These are phyloP conservation scores for Hymenoscyphus fructigenus DNA, from an alignment of 2,329 filamentous ascomycete species.

Conservation along the genomic window DNA sequence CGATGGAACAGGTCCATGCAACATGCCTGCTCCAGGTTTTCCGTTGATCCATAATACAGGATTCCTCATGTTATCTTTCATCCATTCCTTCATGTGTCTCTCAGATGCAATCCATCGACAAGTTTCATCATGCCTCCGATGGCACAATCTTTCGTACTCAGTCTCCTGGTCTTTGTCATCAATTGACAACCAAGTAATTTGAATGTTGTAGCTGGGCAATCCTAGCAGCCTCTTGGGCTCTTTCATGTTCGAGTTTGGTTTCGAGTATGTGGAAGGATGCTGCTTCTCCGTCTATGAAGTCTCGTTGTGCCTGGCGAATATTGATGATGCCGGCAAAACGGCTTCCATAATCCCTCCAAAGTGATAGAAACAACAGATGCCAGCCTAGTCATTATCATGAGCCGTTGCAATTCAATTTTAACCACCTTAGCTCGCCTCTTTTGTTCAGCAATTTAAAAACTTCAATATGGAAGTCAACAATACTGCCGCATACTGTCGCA, in stretches of 20 bases:
- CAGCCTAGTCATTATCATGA: background rate
- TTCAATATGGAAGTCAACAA: slow-evolving; percentile 47
- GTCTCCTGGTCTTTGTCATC: slow-evolving; percentile 14
- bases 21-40: slow-evolving; percentile 21
- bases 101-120: slow-evolving; percentile 17
- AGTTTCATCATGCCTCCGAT: slow-evolving; percentile 12
- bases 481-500: slow-evolving; percentile 47
- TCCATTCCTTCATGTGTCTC: slow-evolving; percentile 13
- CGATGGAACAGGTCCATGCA: background rate
- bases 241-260: slow-evolving; percentile 13
- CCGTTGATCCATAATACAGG: slow-evolving; percentile 21
- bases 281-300: slow-evolving; percentile 21
- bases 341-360: slow-evolving; percentile 21
- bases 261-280: slow-evolving; percentile 20
- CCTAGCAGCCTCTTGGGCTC: background rate
- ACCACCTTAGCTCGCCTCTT: slow-evolving; percentile 3
- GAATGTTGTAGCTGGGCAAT: slow-evolving; percentile 13
- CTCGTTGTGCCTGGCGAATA: slow-evolving; percentile 15
- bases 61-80: slow-evolving; percentile 9
- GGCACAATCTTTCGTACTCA: slow-evolving; percentile 5
- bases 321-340: slow-evolving; percentile 19
- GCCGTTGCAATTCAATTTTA: background rate
- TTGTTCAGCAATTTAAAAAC: slow-evolving; percentile 46
- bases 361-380: background rate
- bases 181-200: slow-evolving; percentile 17